Conservation (phyloP, 306 rosid genomes). For the Lablab purpureus region DNA sequence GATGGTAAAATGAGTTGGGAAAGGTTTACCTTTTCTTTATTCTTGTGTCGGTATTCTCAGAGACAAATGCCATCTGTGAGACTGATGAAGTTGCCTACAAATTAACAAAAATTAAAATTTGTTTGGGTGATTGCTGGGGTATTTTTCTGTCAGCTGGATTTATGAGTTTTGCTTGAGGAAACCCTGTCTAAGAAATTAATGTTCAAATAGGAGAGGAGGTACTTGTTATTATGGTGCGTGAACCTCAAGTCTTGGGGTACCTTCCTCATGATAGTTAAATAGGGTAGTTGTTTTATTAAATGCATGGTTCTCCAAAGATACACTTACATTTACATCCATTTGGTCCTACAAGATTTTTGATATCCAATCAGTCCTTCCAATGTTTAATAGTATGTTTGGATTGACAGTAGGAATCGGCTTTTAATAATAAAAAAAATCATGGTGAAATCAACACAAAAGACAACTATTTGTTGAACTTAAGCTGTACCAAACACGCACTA, state of each 20-base stretch:
- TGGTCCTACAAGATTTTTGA: background rate
- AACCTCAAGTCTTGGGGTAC: conserved; percentile 29
- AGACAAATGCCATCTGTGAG: conserved; percentile 12
- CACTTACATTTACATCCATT: background rate
- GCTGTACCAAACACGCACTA: background rate
- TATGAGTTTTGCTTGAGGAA: conserved; percentile 33
- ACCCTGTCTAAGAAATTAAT: conserved; percentile 41
- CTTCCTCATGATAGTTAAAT: background rate
- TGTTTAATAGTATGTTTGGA: background rate
- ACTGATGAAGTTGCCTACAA: background rate
- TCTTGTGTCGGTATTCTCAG: conserved; percentile 12
- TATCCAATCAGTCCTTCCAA: background rate
- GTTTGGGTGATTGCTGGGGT: conserved; percentile 30
- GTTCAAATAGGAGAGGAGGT: conserved; percentile 4
- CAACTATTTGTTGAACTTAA: background rate
- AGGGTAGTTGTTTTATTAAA: conserved; percentile 32
- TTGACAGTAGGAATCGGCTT: background rate
- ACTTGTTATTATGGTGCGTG: conserved; percentile 26
- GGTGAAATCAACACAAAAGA: background rate
- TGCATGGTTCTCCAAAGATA: background rate
- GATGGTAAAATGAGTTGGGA: conserved; percentile 33
- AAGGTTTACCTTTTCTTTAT: conserved; percentile 38
- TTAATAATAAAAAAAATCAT: too few relatives aligned
- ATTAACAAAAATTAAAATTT: background rate
- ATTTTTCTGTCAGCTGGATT: conserved; percentile 33